Evolutionary conservation across 2,329 filamentous ascomycete genomes (phyloP), one percentile per base, ranked within the genome.

Genomic region (Fusarium penzigii): DNA sequence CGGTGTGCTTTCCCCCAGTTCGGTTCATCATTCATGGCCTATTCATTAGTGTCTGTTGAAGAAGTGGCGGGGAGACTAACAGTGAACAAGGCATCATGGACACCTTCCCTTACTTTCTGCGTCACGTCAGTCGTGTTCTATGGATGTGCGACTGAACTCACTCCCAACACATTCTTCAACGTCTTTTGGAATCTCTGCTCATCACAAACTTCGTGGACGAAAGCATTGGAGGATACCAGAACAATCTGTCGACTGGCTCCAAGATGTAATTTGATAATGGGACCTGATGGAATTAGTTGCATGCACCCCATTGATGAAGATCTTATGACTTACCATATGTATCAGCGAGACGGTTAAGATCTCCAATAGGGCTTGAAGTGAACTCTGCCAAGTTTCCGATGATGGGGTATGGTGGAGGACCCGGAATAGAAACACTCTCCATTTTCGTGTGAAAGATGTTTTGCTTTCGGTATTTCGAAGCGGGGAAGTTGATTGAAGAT

Each of bases 1-100:
- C 84, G 74, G 63, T 89, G 82, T 29, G 88, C 87, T 57, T 87
- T 78, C 25, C 79, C 83, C 87, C 87, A 90, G 61, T 85, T 84
- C 49, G 77, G 74, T 58, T 84, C 81, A 3, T 78, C 76, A 8
- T 71, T 64, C n/a, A 63, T 63, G 3, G 76, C 75, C 70, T 75
- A n/a, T 5, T 11, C 16, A 5, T 72, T 14, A 44, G 39, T 13
- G 5, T 12, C 9, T 43, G 6, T 2, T 13, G 16, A 4, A 8
- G 4, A 14, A 39, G 17, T 14, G 7, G 6, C 25, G 13, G 12
- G 12, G 36, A 29, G 40, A 34, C 32, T 12, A 16, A 45, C 85
- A 8, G 86, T 89, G 65, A 90, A 89, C 6, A 90, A 76, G 16
- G 86, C 86, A 72, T 88, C 85, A 49, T 82, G 75, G 1, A 84